Conservation (phyloP, 345 rosid species). For the Bruguiera sexangula region DNA sequence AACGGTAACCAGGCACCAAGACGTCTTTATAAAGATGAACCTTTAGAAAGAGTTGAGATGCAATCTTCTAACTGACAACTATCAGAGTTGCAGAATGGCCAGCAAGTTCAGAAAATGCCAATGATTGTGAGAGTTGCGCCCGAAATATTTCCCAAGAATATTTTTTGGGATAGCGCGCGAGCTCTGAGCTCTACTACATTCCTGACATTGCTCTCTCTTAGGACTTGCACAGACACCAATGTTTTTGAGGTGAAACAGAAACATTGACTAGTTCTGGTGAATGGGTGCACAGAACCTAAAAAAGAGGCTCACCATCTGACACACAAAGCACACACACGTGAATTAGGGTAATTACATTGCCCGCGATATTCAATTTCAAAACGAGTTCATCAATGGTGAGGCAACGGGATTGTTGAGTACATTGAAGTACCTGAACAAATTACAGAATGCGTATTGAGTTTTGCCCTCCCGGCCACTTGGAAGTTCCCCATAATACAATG, state of each 20-base stretch:
- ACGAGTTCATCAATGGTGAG: slow-evolving; percentile 58
- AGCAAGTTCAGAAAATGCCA: background rate
- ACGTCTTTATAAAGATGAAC: no score
- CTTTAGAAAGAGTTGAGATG: no score
- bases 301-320: slow-evolving; percentile 64
- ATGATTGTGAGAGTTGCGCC: slow-evolving; percentile 33
- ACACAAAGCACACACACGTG: slow-evolving; percentile 65
- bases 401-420: no score
- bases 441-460: no score
- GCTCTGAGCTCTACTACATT: no score
- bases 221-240: slow-evolving; percentile 37
- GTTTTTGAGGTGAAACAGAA: background rate
- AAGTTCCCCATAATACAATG: no score
- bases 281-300: no score
- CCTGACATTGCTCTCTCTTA: slow-evolving; percentile 45
- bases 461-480: no score
- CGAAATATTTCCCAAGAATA: slow-evolving; percentile 69
- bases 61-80: background rate
- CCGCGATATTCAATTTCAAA: slow-evolving; percentile 90
- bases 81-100: background rate
- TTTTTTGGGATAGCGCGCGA: slow-evolving; percentile 55
- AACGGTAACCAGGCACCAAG: no score
- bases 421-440: no score
- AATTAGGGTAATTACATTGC: slow-evolving; percentile 63
- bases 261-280: background rate